Evolutionary conservation across 2,329 filamentous ascomycete species (phyloP).

Genomic region (Onygenales sp.): DNA sequence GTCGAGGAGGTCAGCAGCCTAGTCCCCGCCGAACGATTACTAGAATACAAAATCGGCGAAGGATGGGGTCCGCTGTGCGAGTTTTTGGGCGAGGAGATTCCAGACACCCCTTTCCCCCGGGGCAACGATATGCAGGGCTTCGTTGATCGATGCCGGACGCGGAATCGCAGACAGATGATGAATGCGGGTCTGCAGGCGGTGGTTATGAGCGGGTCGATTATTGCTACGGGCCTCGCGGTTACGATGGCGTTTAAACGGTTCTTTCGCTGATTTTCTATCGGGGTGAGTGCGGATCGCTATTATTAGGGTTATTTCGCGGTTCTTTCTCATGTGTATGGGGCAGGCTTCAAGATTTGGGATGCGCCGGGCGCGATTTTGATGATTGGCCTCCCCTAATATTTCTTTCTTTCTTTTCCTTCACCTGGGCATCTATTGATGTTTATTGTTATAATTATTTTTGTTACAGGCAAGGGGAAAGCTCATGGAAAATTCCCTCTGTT

Average conservation of each 20-base stretch:
- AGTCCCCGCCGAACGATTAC: slow-evolving; percentile 40
- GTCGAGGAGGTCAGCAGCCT: slow-evolving; percentile 43
- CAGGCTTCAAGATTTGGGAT: not conserved
- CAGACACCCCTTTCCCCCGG: slow-evolving; percentile 41
- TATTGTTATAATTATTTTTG: not conserved
- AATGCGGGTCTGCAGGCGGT: slow-evolving; percentile 44
- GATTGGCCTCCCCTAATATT: not conserved
- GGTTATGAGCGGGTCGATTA: slow-evolving; percentile 39
- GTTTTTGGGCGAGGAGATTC: slow-evolving; percentile 44
- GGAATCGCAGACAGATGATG: slow-evolving; percentile 48
- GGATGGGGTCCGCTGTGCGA: slow-evolving; percentile 48
- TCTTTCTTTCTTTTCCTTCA: not conserved
- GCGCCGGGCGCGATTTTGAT: not conserved
- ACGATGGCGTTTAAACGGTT: slow-evolving; percentile 33
- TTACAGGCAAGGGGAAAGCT: too few relatives aligned
- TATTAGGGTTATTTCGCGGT: not conserved
- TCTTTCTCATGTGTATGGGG: too few relatives aligned
- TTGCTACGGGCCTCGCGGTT: slow-evolving; percentile 36
- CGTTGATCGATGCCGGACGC: slow-evolving; percentile 43
- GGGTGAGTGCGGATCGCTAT: not conserved
- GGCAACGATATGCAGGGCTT: slow-evolving; percentile 48
- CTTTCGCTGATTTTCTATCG: slow-evolving; percentile 15
- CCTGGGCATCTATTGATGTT: not conserved
- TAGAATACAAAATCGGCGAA: slow-evolving; percentile 46
- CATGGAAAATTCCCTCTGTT: too few relatives aligned